Base-by-base conservation (phyloP, 305 asterid genomes). In the Solanum aculeatissimum region DNA sequence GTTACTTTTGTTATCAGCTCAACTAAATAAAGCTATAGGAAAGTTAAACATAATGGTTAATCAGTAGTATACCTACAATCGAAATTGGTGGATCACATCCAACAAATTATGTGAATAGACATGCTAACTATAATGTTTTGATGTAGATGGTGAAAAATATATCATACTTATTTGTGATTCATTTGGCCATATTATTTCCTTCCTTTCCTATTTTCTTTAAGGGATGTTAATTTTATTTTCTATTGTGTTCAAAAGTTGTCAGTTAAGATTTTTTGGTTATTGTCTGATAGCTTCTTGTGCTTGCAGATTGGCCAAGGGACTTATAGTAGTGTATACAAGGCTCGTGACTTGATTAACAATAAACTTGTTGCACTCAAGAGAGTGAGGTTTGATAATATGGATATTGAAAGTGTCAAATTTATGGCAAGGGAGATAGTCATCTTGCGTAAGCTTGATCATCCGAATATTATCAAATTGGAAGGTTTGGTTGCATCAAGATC, bases 261-360 rank as follows among this genome's bases (percentile, higher is more conserved):
- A 32, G 1, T 47, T 86, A 78, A 86, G 85, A 55, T 79, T 42
- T 86, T 89, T 84, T 84, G 87, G 85, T 88, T 86, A 88, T 88
- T 87, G 69, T 86, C 87, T 91, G 89, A 92, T 91, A 85, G 87
- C 66, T 70, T 88, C 89, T 85, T 49, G 15, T 92, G 87, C 58
- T 86, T 94, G 92, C 97, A 97, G 99, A 97, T 97, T 86, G 99
- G 98, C 58, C 98, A 95, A 90, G 98, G 98, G 84, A 96, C 99
- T 84, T 97, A 97, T 85, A 97, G 99, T 84, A 93, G 94, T 62
- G 99, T 97, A 58, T 97, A 90, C 89, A 95, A 94, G 88, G 99
- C 98, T 51, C 94, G 96, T 53, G 99, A 97, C 86, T 95, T 95
- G 60, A 84, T 82, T 38, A 82, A 83, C 57, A 90, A 93, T 66